These are phyloP conservation scores for Arabidopsis hybrid DNA, from an alignment of 441 rosid species.

Conservation along the genomic window DNA sequence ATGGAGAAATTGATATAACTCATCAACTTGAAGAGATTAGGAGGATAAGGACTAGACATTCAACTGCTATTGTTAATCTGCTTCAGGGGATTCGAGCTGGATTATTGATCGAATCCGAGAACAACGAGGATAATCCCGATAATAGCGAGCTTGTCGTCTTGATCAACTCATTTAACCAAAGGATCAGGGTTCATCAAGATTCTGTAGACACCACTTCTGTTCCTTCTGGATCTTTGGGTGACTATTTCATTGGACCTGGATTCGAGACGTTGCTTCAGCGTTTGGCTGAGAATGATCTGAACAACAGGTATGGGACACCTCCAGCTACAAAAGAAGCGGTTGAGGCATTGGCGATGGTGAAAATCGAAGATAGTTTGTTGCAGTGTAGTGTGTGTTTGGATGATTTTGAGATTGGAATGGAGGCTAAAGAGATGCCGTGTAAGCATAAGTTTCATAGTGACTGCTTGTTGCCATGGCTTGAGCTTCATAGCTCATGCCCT, in stretches of 20 bases:
- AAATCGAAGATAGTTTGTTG: constrained; percentile 46
- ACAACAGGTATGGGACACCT: constrained; percentile 62
- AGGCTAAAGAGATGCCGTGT: constrained; percentile 73
- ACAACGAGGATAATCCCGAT: constrained; percentile 50
- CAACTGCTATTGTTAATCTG: constrained; percentile 63
- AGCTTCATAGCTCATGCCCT: constrained; percentile 78
- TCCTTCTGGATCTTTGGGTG: constrained; percentile 63
- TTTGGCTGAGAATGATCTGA: constrained; percentile 60
- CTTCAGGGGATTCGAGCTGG: constrained; percentile 76
- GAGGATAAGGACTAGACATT: constrained; percentile 68
- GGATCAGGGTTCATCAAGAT: constrained; percentile 70
- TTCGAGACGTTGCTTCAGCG: constrained; percentile 64
- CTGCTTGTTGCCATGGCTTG: constrained; percentile 77
- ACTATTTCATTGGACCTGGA: constrained; percentile 71
- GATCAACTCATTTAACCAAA: constrained; percentile 75
- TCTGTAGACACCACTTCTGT: constrained; percentile 50
- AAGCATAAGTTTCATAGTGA: constrained; percentile 67
- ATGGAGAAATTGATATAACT: constrained; percentile 49
- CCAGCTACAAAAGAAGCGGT: constrained; percentile 64
- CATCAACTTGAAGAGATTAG: constrained; percentile 60
- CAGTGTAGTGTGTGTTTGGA: constrained; percentile 75
- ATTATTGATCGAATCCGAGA: constrained; percentile 57
- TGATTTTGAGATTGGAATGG: constrained; percentile 58
- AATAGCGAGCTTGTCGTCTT: constrained; percentile 56
- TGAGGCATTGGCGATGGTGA: constrained; percentile 55